These are phyloP conservation scores for Plectosphaerella cucumerina DNA, from an alignment of 2,329 filamentous ascomycete species.

Conservation along the genomic window DNA sequence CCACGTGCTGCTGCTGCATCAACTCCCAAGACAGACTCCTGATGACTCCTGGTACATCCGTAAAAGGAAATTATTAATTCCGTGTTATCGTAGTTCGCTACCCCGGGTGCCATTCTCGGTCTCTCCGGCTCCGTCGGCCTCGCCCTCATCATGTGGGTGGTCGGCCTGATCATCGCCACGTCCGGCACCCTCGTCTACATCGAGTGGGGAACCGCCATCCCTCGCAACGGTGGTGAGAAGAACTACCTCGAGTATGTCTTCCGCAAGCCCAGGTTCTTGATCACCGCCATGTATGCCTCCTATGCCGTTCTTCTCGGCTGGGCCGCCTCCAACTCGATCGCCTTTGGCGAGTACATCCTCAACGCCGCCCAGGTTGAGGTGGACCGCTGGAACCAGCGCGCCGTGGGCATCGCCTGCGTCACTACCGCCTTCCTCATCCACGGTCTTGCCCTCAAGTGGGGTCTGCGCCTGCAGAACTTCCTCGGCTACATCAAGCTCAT, in stretches of 20 bases:
- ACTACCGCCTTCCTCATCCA: constrained; percentile 63
- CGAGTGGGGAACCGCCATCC: constrained; percentile 62
- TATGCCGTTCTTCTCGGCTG: constrained; percentile 62
- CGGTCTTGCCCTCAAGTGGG: constrained; percentile 60
- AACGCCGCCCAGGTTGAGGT: constrained; percentile 60
- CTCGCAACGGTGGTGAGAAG: constrained; percentile 62
- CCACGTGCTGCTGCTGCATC: too few relatives aligned
- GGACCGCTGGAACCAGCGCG: constrained; percentile 63
- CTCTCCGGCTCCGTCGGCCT: constrained; percentile 59
- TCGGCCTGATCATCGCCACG: constrained; percentile 56
- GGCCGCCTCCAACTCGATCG: constrained; percentile 63
- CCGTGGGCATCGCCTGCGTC: constrained; percentile 62
- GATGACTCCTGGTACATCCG: too few relatives aligned
- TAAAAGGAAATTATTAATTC: too few relatives aligned
- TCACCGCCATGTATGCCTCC: constrained; percentile 55
- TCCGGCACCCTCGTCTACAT: constrained; percentile 62
- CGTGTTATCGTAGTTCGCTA: too few relatives aligned
- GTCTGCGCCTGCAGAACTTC: constrained; percentile 62
- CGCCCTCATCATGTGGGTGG: constrained; percentile 59
- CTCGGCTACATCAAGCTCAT: constrained; percentile 63
- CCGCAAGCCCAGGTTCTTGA: constrained; percentile 55
- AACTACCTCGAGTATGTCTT: constrained; percentile 65
- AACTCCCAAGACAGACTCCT: too few relatives aligned
- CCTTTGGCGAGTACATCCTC: constrained; percentile 68
- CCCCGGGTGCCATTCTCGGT: constrained; percentile 52